Base-by-base conservation (phyloP, 306 rosid species). In the Cyamopsis tetragonoloba region DNA sequence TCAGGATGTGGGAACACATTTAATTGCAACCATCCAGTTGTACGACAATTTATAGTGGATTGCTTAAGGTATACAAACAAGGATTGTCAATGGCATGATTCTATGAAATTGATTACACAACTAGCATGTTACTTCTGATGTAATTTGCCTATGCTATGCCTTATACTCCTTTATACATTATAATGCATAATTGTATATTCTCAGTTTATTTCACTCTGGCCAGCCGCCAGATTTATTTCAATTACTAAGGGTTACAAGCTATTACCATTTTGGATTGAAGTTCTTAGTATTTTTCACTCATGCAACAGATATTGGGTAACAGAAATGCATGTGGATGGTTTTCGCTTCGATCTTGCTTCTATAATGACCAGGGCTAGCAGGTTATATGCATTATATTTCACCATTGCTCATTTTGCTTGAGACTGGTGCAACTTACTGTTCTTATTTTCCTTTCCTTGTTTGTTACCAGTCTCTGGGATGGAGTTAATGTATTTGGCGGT, bases 271-370 rank as follows among this genome's bases (percentile, higher is more conserved):
- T 31, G 63, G 73, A 62, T 70, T 73, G 55, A 70, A 63, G 42
- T 41, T 68, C 71, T 76, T 42, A 63, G 53, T 51, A 51, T 19
- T 54, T 77, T 18, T 75, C 64, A 53, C 51, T 35, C 43, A 15
- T 74, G 62, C 50, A 59, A 78, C 83, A 93, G 99, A 83, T 93
- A 93, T 77, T 93, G 99, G 99, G 97, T 80, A 42, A 86, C 84
- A 49, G 99, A 90, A 80, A 88, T 93, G 95, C 99, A 93, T 49
- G 90, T 93, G 23, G 99, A 93, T 81, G 99, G 97, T 68, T 93
- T 93, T 89, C 97, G 99, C 83, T 93, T 93, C 71, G 99, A 93
- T 85, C 97, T 93, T 78, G 99, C 99, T 65, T 90, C 97, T 35
- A 93, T 93, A 69, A 86, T 93, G 96, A 85, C 96, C 70, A 84